Evolutionary conservation across 2,329 filamentous ascomycete genomes (phyloP), one percentile per base, ranked within the genome.

Genomic region (Stemphylium vesicarium): DNA sequence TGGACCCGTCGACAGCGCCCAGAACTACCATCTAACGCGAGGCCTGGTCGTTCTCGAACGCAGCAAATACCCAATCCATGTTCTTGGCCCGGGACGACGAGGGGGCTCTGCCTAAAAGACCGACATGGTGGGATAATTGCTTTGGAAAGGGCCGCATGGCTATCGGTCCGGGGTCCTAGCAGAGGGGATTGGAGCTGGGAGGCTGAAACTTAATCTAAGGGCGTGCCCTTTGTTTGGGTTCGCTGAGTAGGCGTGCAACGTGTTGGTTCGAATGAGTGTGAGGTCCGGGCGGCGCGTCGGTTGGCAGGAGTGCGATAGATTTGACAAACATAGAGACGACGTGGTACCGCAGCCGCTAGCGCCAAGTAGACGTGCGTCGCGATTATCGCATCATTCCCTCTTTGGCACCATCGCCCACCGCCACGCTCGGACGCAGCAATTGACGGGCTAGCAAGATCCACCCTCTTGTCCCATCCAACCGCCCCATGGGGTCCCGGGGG

Each of bases 21-120:
- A 73, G 70, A 36, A 47, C 51, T 55, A 49, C 50, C 53, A 51
- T 62, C 54, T 51, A 45, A 63, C 60, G 62, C 65, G 62, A 40
- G 56, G 62, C 58, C 62, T 68, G 57, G 63, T 42, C 58, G 63
- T 74, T 75, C 71, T 69, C 60, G 69, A 74, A 71, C 66, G 47
- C 64, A 60, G 50, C 42, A 59, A 66, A 68, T 73, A 54, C 70
- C 71, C 48, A 56, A 71, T 64, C 22, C 40, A 71, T 62, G 51
- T 44, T 51, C 71, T 73, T 75, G 70, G 66, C 64, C 72, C 72
- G 71, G 57, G 49, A 62, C 53, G 44, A 53, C 38, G 56, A 48
- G 43, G 45, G 44, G 31, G 49, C 50, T 51, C 47, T 61, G 51
- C 53, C 57, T 54, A 64, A 62, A 59, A 33, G 39, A 43, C 46